These are phyloP conservation scores for Blastobotrys americana DNA, from an alignment of 805 yeast species.

Conservation along the genomic window DNA sequence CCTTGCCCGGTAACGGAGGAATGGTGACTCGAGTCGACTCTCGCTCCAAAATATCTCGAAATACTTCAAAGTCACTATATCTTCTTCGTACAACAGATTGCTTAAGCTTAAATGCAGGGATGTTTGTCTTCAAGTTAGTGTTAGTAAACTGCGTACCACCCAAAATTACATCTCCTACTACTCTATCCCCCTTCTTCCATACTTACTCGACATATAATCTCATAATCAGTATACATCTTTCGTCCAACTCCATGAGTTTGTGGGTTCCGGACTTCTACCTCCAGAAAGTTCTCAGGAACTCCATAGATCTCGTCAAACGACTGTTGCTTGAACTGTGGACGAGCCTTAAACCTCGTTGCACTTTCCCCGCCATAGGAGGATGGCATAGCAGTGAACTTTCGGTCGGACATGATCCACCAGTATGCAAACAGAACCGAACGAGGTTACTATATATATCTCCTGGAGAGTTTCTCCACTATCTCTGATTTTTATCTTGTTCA, in stretches of 20 bases:
- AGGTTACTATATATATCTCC: too few relatives aligned
- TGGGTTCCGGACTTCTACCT: conserved; percentile 73
- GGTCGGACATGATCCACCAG: background rate
- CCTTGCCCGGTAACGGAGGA: conserved; percentile 89
- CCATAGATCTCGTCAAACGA: conserved; percentile 80
- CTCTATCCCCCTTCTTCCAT: too few relatives aligned
- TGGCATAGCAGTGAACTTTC: conserved; percentile 28
- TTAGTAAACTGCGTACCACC: background rate
- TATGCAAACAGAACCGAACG: too few relatives aligned
- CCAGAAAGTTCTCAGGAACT: conserved; percentile 90
- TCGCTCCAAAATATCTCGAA: conserved; percentile 62
- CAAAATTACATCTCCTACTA: conserved; percentile 1
- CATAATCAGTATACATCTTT: conserved; percentile 84
- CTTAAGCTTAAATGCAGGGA: conserved; percentile 72
- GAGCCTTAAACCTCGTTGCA: conserved; percentile 23
- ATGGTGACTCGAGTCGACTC: conserved; percentile 76
- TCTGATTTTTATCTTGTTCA: too few relatives aligned
- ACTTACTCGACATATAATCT: conserved; percentile 62
- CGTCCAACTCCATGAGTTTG: conserved; percentile 60
- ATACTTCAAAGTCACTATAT: conserved; percentile 82
- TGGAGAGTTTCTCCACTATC: too few relatives aligned
- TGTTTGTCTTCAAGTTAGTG: conserved; percentile 53
- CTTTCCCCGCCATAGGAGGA: conserved; percentile 13
- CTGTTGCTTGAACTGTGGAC: conserved; percentile 46
- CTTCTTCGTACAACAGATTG: conserved; percentile 69